Evolutionary conservation across 352 stramenopile species (phyloP).

Genomic region (Phytopythium litorale): DNA sequence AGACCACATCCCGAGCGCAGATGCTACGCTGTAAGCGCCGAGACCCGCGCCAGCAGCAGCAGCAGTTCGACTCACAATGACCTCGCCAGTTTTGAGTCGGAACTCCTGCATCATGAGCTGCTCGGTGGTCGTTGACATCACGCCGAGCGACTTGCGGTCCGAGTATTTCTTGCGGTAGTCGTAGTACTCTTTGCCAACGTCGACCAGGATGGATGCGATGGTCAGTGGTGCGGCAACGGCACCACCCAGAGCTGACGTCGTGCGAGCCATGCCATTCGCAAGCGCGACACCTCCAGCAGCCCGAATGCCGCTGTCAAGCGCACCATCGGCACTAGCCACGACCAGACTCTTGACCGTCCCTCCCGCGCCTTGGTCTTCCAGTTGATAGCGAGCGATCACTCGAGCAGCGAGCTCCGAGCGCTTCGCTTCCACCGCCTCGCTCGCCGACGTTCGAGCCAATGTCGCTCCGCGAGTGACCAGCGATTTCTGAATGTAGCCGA

Average conservation of each 20-base stretch:
- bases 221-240: slow-evolving; percentile 61
- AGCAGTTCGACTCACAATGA: slow-evolving; percentile 65
- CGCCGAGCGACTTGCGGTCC: slow-evolving; percentile 56
- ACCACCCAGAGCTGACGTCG: slow-evolving; percentile 37
- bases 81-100: slow-evolving; percentile 66
- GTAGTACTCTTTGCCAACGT: slow-evolving; percentile 84
- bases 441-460: slow-evolving; percentile 23
- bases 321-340: slow-evolving; percentile 53
- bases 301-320: slow-evolving; percentile 70
- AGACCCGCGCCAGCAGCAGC: slow-evolving; percentile 69
- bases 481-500: slow-evolving; percentile 64
- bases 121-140: slow-evolving; percentile 67
- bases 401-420: slow-evolving; percentile 41
- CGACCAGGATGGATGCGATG: slow-evolving; percentile 81
- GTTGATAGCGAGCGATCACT: slow-evolving; percentile 45
- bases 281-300: slow-evolving; percentile 65
- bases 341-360: slow-evolving; percentile 42
- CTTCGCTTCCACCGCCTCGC: slow-evolving; percentile 34
- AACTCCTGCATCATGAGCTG: slow-evolving; percentile 76
- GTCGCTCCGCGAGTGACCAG: slow-evolving; percentile 49
- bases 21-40: slow-evolving; percentile 67
- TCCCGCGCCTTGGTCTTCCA: slow-evolving; percentile 28
- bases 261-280: slow-evolving; percentile 56
- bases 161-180: slow-evolving; percentile 71
- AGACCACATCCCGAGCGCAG: slow-evolving; percentile 72